These are phyloP conservation scores for Trichoderma citrinoviride DNA, from an alignment of 2,329 filamentous ascomycete genomes.

Conservation along the genomic window DNA sequence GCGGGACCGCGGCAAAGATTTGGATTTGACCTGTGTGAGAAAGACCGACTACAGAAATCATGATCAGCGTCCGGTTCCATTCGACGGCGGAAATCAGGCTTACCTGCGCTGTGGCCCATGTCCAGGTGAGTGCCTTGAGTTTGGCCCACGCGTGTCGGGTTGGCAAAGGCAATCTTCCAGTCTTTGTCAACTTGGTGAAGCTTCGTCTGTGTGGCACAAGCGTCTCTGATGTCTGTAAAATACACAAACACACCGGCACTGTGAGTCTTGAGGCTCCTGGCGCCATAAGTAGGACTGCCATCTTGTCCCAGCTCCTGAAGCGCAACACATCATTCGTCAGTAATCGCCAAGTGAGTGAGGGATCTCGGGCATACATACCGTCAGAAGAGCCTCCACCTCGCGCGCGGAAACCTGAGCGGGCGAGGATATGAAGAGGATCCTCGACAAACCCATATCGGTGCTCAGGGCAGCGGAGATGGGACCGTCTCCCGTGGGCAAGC, in stretches of 20 bases:
- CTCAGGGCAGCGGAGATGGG: slow-evolving; percentile 42
- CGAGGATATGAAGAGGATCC: slow-evolving; percentile 44
- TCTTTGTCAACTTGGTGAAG: slow-evolving; percentile 42
- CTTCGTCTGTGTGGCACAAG: slow-evolving; percentile 49
- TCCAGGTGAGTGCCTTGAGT: not conserved
- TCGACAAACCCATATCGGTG: slow-evolving; percentile 45
- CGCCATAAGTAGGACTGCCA: slow-evolving; percentile 39
- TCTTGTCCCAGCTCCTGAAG: slow-evolving; percentile 40
- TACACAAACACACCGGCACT: slow-evolving; percentile 50
- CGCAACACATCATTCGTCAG: slow-evolving; percentile 20
- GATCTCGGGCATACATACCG: slow-evolving; percentile 37
- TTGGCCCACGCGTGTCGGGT: not conserved
- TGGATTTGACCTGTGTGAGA: slow-evolving; percentile 32
- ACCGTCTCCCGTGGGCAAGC: slow-evolving; percentile 26
- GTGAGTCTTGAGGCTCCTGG: slow-evolving; percentile 36
- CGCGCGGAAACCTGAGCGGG: slow-evolving; percentile 31
- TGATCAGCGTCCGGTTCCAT: not conserved
- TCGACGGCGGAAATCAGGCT: not conserved
- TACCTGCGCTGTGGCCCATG: not conserved
- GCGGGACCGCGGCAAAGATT: slow-evolving; percentile 29
- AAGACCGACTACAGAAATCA: not conserved
- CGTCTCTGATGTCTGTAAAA: slow-evolving; percentile 61
- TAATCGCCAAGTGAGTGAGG: not conserved
- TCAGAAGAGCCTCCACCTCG: slow-evolving; percentile 45
- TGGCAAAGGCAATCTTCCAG: slow-evolving; percentile 41